Conservation (phyloP, 1,284 basidiomycete genomes). For the Ustilago sp. region DNA sequence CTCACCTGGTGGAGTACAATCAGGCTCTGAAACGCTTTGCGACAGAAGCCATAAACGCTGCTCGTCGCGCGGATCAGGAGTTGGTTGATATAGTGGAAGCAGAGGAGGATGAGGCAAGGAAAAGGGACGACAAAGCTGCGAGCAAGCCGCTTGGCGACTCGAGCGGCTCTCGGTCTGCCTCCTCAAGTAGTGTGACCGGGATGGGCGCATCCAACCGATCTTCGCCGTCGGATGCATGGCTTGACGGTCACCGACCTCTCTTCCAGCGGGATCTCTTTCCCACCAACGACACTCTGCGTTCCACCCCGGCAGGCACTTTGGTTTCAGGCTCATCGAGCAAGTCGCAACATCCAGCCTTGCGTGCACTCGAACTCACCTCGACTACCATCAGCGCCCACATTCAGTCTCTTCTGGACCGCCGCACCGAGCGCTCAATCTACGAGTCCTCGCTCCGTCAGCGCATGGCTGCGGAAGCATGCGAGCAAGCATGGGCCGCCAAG, state of each 20-base stretch:
- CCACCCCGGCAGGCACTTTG: slow-evolving; percentile 25
- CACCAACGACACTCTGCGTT: slow-evolving; percentile 36
- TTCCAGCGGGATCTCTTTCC: slow-evolving; percentile 57
- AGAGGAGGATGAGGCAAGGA: slow-evolving; percentile 42
- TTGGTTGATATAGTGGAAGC: slow-evolving; percentile 45
- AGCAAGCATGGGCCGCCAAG: slow-evolving; percentile 29
- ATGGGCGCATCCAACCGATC: slow-evolving; percentile 9
- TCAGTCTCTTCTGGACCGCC: slow-evolving; percentile 39
- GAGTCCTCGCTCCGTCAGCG: slow-evolving; percentile 21
- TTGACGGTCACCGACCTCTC: slow-evolving; percentile 37
- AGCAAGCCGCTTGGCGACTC: slow-evolving; percentile 17
- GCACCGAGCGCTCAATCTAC: slow-evolving; percentile 33
- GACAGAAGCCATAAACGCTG: slow-evolving; percentile 54
- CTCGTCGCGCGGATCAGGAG: slow-evolving; percentile 37
- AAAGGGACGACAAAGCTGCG: slow-evolving; percentile 8
- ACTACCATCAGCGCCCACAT: slow-evolving; percentile 37
- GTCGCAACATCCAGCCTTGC: slow-evolving; percentile 34
- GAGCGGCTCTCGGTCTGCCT: slow-evolving; percentile 19
- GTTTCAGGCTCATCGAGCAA: slow-evolving; percentile 31
- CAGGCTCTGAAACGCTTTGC: slow-evolving; percentile 50
- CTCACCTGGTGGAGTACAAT: slow-evolving; percentile 51
- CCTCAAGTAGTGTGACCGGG: slow-evolving; percentile 18
- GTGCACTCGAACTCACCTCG: slow-evolving; percentile 31
- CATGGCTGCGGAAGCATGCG: slow-evolving; percentile 16
- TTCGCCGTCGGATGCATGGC: slow-evolving; percentile 30